Base-by-base conservation (phyloP, 805 yeast genomes). In the Metschnikowia baotianmanensis region DNA sequence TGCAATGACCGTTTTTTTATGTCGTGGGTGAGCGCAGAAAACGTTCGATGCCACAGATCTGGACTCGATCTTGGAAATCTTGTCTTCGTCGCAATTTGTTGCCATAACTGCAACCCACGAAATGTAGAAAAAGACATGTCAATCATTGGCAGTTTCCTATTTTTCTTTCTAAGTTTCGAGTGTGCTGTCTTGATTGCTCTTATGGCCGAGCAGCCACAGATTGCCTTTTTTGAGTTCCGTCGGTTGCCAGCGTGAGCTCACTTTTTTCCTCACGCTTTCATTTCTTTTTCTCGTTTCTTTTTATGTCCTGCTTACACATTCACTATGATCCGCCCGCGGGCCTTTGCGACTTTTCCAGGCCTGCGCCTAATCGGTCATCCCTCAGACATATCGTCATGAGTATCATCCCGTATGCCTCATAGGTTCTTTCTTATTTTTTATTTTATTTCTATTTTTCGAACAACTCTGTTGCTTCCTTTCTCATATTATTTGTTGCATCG, bases 241-340 rank as follows among this genome's bases (percentile, higher is more conserved):
- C 34, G 25, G 34, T 25, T n/a, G 21, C 2, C 5, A 33, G 23
- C 36, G 36, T 15, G 15, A 11, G 13, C 21, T 16, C 10, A 29
- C 10, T 26, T 34, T 25, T 12, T 32, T 22, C 8, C 17, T 13
- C 18, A 6, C 10, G 31, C 31, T 10, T 22, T 13, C 8, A 13
- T 26, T 27, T 34, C 24, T 20, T 28, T 31, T 31, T 27, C 29
- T 36, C 25, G 25, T 23, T 34, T 31, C 19, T 28, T 30, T 31
- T 34, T 34, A 30, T 41, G 40, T 28, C 40, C 41, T 31, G 42
- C 37, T 31, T 34, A 34, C 41, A 27, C 39, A 29, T 29, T 17
- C 19, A 18, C 18, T 31, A 16, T 17, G 5, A 38, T 32, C 29
- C 42, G 36, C 41, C 31, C 13, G 28, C 15, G 16, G n/a, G 27